Conservation (phyloP, 164 flowering plant species). For the Chloranthus sessilifolius region DNA sequence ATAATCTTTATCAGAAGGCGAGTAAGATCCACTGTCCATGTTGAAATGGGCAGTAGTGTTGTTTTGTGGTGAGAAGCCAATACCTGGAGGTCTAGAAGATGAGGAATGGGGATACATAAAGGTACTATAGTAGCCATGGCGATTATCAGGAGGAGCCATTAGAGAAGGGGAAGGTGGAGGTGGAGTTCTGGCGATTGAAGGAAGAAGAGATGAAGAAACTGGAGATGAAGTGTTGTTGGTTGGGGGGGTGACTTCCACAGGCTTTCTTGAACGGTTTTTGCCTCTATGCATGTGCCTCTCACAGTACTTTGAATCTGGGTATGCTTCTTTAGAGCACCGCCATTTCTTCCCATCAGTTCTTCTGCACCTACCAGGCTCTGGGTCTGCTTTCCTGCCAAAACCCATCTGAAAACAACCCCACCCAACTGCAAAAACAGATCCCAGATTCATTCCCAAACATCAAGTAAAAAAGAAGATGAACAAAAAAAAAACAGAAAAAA, state of each 20-base stretch:
- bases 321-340: conserved; percentile 60
- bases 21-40: conserved; percentile 25
- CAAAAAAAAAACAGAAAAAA: not conserved
- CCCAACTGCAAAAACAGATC: conserved; percentile 29
- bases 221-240: conserved; percentile 8
- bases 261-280: conserved; percentile 70
- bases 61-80: conserved; percentile 18
- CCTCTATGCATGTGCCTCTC: conserved; percentile 72
- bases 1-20: conserved; percentile 27
- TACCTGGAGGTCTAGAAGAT: conserved; percentile 19
- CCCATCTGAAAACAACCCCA: conserved; percentile 55
- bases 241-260: conserved; percentile 33
- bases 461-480: not conserved
- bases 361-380: conserved; percentile 70
- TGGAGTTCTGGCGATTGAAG: conserved; percentile 4
- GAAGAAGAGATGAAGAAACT: not conserved
- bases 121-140: conserved; percentile 8
- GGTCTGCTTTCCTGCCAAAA: conserved; percentile 50
- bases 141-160: conserved; percentile 6
- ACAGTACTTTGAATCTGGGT: conserved; percentile 61
- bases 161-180: conserved; percentile 14
- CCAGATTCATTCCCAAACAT: conserved; percentile 1
- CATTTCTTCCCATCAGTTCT: conserved; percentile 76
- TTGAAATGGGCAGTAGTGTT: conserved; percentile 19
- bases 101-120: conserved; percentile 18